Percentiles rank a stretch among this genome's conserved stretches.
phyloP scores from a whole-genome alignment of 306 rosid genomes.

The Lupinus albus region DNA sequence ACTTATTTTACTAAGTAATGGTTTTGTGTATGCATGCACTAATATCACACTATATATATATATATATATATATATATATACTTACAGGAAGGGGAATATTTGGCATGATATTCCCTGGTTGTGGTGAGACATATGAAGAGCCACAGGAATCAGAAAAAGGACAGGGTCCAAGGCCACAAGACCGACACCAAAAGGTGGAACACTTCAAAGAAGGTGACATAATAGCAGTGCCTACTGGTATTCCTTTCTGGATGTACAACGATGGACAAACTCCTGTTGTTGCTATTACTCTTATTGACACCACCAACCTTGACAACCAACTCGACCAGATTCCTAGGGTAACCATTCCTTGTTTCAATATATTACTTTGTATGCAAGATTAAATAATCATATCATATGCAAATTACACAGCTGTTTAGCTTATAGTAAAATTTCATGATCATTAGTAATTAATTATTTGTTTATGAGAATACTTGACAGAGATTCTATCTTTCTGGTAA shows the following conservation, averaged over 20 bases:
- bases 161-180: not conserved
- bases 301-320: conserved; percentile 53
- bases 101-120: conserved; percentile 43
- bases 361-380: too few relatives aligned
- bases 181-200: conserved; percentile 48
- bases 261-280: conserved; percentile 30
- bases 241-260: conserved; percentile 48
- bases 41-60: too few relatives aligned
- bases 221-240: conserved; percentile 45
- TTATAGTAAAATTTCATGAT: not conserved
- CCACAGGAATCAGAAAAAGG: conserved; percentile 33
- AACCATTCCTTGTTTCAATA: too few relatives aligned
- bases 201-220: conserved; percentile 36
- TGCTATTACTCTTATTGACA: conserved; percentile 50
- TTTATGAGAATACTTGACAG: conserved; percentile 35
- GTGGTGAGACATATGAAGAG: conserved; percentile 40
- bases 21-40: not conserved
- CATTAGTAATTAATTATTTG: not conserved
- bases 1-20: not conserved
- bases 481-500: conserved; percentile 73
- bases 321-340: conserved; percentile 71
- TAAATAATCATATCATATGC: not conserved
- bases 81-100: conserved; percentile 35
- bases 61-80: too few relatives aligned
- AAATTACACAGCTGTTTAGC: not conserved